phyloP scores from a whole-genome alignment of 2,329 filamentous ascomycete species.

The Phyllosticta citribraziliensis region DNA sequence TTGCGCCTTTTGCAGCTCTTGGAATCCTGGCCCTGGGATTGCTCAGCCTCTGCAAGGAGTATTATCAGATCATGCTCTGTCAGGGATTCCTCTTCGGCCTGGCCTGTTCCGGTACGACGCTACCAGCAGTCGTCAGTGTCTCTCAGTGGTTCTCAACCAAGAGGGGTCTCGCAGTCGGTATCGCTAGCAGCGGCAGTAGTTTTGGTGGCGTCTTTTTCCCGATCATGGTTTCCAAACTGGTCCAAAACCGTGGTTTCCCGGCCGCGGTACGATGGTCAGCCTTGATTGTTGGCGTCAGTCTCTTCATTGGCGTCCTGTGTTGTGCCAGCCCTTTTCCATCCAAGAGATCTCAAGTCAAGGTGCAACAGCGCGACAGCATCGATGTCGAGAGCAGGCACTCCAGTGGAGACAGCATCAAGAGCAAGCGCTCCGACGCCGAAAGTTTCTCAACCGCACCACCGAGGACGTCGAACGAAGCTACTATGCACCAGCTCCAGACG shows the following conservation, averaged over 20 bases:
- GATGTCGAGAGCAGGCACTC: background rate
- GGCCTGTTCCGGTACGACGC: conserved; percentile 35
- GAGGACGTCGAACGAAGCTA: background rate
- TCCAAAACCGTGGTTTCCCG: conserved; percentile 40
- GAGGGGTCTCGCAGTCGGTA: conserved; percentile 35
- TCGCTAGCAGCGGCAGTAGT: conserved; percentile 35
- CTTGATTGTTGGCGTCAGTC: conserved; percentile 8
- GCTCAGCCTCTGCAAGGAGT: conserved; percentile 42
- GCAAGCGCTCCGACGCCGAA: background rate
- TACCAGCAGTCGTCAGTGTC: conserved; percentile 37
- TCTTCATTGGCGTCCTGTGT: conserved; percentile 5
- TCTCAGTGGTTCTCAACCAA: conserved; percentile 38
- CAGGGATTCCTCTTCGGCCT: conserved; percentile 40
- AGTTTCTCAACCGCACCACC: background rate
- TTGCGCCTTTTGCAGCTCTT: conserved; percentile 38
- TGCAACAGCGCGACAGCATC: background rate
- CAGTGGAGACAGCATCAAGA: background rate
- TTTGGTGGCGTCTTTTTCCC: conserved; percentile 51
- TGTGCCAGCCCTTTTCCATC: conserved; percentile 5
- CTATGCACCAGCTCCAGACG: background rate
- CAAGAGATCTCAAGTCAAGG: background rate
- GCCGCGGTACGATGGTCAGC: conserved; percentile 39
- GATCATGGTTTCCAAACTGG: conserved; percentile 39
- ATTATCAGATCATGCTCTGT: conserved; percentile 41
- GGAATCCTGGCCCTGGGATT: conserved; percentile 51